Evolutionary conservation across 192 early-diverging fungal species (phyloP), one percentile per base, ranked within the genome.

Genomic region (Mycoemilia scoparia): DNA sequence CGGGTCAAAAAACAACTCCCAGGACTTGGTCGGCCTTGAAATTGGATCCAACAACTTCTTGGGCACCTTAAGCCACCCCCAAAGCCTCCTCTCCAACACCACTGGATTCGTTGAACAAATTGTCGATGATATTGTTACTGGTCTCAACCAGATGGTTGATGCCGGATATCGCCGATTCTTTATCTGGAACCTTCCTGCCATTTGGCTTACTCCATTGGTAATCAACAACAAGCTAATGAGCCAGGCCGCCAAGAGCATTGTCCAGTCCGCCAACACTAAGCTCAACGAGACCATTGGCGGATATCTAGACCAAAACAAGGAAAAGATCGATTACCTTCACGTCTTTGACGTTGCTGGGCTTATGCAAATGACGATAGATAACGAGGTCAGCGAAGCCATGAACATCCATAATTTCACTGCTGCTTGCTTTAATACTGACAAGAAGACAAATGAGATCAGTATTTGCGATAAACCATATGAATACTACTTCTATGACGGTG

Each of bases 31-130:
- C 11, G 34, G 49, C 22, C 31, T 58, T 23, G 56, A 58, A 14
- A 52, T 58, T 37, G 56, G 56, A 29, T 39, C 37, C 28, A 58
- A 61, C 44, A 53, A 61, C 16, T 35, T 61, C 6, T 25, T 61
- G 17, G 34, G 21, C 3, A n/a, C n/a, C n/a, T n/a, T n/a, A n/a
- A n/a, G n/a, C n/a, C n/a, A n/a, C n/a, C n/a, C n/a, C n/a, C n/a
- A n/a, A n/a, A n/a, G n/a, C n/a, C 34, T 61, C 10, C 26, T 55
- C 7, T 29, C 32, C 2, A 49, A 49, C 6, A 21, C 48, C 0
- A 21, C 52, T 9, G 25, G 45, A 19, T n/a, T 46, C 2, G 24
- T 23, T 21, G 21, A 39, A 0, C 11, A 48, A 18, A 18, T 61
- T 5, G 44, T 45, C 5, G 20, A 24, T n/a, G 36, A 29, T 11